Evolutionary conservation across 768 basidiomycete genomes (phyloP), one percentile per base, ranked within the genome.

Genomic region (Cystobasidium tubakii): DNA sequence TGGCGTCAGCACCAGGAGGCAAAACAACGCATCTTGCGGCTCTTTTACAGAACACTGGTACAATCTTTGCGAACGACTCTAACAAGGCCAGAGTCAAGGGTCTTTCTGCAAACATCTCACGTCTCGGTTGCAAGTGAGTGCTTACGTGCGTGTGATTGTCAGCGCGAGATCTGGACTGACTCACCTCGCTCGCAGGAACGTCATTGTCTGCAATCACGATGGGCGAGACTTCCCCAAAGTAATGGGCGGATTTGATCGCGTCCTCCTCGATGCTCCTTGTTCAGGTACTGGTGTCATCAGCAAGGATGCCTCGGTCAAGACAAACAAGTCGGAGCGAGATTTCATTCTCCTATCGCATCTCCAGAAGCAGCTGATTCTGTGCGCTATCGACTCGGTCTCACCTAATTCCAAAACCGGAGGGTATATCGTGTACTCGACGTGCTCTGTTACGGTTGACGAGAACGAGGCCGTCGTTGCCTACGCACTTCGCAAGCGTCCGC

Each of bases 11-110:
- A 0, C 96, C 96, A 0, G 96, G 96, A 31, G 96, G 96, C 6
- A 99, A 99, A 83, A 91, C 96, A 53, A 97, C 96, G 12, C 93
- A 99, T 81, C 94, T 99, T 78, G 89, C 95, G 13, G 96, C 96
- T 21, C 86, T 99, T 39, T 85, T 99, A 81, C 91, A 96, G 81
- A 99, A 99, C 80, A 97, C 95, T 0, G 96, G 96, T n/a, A 86
- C 92, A 7, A 87, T 99, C 43, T 98, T 97, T 79, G 96, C 96
- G 34, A 99, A 99, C 80, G 96, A 99, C 81, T 85, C 90, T 29
- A 98, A 91, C 83, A 96, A 97, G 81, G 87, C 86, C 21, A 87
- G 96, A 46, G 94, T 92, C 55, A 99, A 98, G 84, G 92, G 91
- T 83, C 84, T 99, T 69, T 93, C 92, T 1, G 96, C 95, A 31